phyloP scores from a whole-genome alignment of 169 alveolate genomes.

The Eimeria tenella region DNA sequence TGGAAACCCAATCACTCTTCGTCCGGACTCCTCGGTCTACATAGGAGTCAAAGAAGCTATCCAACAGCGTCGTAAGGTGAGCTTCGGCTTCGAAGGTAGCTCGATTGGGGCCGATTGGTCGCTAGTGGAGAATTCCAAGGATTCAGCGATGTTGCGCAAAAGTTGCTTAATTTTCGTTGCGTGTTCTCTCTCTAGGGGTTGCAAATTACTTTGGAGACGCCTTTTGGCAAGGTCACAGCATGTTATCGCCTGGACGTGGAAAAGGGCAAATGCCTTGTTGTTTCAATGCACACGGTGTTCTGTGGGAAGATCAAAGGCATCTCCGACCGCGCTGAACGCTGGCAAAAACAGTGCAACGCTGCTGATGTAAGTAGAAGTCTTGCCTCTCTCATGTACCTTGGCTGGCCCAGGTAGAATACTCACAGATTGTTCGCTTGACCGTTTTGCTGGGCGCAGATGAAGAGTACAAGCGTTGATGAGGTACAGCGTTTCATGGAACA shows the following conservation, averaged over 20 bases:
- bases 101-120: neutral
- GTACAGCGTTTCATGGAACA: conserved; percentile 54
- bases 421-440: too few species aligned
- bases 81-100: neutral
- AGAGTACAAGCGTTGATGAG: conserved; percentile 39
- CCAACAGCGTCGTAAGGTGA: conserved; percentile 52
- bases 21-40: conserved; percentile 50
- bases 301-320: conserved; percentile 67
- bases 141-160: neutral
- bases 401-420: neutral
- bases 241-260: conserved; percentile 69
- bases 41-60: conserved; percentile 66
- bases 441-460: conserved; percentile 32
- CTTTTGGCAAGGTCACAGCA: conserved; percentile 36
- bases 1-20: conserved; percentile 47
- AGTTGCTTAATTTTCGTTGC: neutral
- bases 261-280: conserved; percentile 29
- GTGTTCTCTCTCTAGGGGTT: conserved; percentile 9
- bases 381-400: neutral
- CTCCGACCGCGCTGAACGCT: conserved; percentile 31
- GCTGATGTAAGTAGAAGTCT: conserved; percentile 26
- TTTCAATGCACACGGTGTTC: conserved; percentile 67
- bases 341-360: conserved; percentile 60
- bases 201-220: conserved; percentile 50
- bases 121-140: neutral